Conservation (phyloP, 768 basidiomycete species). For the Amanita jacksonii region DNA sequence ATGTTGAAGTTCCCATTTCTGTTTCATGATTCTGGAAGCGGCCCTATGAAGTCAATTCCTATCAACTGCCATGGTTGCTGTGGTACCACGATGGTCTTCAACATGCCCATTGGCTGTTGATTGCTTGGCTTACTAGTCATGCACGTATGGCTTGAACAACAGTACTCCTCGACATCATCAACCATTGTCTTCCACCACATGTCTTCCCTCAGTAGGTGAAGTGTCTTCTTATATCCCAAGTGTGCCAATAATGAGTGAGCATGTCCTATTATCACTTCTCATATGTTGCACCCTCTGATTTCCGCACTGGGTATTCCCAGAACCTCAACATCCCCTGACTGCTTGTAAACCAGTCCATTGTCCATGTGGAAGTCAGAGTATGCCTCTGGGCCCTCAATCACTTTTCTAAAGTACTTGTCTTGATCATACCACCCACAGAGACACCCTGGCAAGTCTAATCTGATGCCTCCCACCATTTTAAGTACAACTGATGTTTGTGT, state of each 20-base stretch:
- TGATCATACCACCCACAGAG: slow-evolving; percentile 9
- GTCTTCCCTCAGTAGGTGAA: slow-evolving; percentile 21
- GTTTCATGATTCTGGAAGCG: slow-evolving; percentile 13
- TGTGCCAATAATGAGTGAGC: slow-evolving; percentile 32
- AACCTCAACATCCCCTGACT: slow-evolving; percentile 4
- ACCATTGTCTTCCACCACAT: slow-evolving; percentile 32
- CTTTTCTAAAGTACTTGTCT: slow-evolving; percentile 3
- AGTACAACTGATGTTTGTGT: no score
- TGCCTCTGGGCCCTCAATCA: slow-evolving; percentile 12
- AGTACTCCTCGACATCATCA: slow-evolving; percentile 17
- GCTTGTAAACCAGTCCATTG: slow-evolving; percentile 13
- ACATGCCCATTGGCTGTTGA: slow-evolving; percentile 18
- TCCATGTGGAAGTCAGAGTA: slow-evolving; percentile 15
- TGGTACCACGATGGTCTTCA: slow-evolving; percentile 19
- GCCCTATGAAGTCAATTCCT: slow-evolving; percentile 19
- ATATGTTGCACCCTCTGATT: slow-evolving; percentile 11
- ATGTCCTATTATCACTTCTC: slow-evolving; percentile 25
- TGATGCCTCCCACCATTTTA: background rate
- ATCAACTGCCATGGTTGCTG: slow-evolving; percentile 18
- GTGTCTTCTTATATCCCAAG: slow-evolving; percentile 24
- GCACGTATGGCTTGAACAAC: slow-evolving; percentile 19
- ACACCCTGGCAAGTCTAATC: slow-evolving; percentile 6
- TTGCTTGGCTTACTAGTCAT: slow-evolving; percentile 16
- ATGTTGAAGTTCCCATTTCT: slow-evolving; percentile 16
- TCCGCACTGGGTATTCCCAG: slow-evolving; percentile 17